These are phyloP conservation scores for Aspergillus arachidicola DNA, from an alignment of 2,329 filamentous ascomycete genomes.

Conservation along the genomic window DNA sequence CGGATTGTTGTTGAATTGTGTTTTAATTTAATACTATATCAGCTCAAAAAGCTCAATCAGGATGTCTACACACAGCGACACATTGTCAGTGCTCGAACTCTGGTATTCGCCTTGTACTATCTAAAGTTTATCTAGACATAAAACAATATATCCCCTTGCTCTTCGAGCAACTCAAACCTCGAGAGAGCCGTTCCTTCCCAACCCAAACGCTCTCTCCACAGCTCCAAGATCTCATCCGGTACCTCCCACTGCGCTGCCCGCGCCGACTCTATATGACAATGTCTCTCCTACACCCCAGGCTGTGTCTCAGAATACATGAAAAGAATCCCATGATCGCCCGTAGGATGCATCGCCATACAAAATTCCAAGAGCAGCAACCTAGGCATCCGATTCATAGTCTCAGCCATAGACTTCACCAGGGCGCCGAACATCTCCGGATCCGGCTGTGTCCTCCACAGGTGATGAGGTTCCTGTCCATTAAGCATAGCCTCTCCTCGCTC, in stretches of 20 bases:
- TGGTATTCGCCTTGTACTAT: too few relatives aligned
- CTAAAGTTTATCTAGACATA: too few relatives aligned
- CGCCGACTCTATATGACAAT: too few relatives aligned
- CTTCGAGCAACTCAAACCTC: too few relatives aligned
- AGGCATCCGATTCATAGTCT: slow-evolving; percentile 1
- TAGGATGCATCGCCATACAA: not conserved
- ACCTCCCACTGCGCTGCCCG: not conserved
- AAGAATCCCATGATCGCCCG: not conserved
- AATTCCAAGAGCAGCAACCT: not conserved
- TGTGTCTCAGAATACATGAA: not conserved
- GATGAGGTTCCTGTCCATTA: not conserved
- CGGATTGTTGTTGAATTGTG: slow-evolving; percentile 5
- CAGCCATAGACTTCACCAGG: not conserved
- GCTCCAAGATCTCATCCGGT: not conserved
- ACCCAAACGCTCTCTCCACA: not conserved
- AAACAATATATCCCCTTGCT: too few relatives aligned
- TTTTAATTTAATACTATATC: too few relatives aligned
- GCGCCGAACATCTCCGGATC: slow-evolving; percentile 1
- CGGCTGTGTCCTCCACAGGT: not conserved
- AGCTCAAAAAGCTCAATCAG: too few relatives aligned
- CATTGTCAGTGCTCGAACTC: too few relatives aligned
- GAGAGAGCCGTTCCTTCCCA: too few relatives aligned
- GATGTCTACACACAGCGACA: too few relatives aligned
- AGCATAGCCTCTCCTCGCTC: not conserved
- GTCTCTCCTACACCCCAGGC: not conserved